Evolutionary conservation across 257 asterid genomes (phyloP), one percentile per base, ranked within the genome.

Genomic region (Solanum chmielewskii): DNA sequence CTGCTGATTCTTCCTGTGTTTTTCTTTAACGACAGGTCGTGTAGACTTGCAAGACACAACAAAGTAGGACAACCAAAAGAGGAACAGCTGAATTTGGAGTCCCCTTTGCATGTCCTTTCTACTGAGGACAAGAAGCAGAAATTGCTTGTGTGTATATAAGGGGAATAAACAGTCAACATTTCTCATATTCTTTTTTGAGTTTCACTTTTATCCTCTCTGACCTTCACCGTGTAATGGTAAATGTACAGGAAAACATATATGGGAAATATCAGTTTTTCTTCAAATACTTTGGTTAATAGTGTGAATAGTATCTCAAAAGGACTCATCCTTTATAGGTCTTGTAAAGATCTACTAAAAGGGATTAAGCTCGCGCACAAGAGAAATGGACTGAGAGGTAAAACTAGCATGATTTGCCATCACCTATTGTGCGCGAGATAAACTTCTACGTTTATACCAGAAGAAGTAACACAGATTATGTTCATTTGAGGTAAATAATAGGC

Each of bases 21-120:
- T 70, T 41, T 60, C 15, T 74, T 15, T 13, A 33, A 35, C 83
- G 88, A 90, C 96, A 95, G 98, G 96, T 3, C 92, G 89, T 52
- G 90, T 95, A 75, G 97, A 92, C 73, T 81, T 95, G 80, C 94
- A 91, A 16, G 98, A 93, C 80, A 90, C 92, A 27, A 92, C 92
- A 71, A 91, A 93, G 9, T 97, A 95, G 90, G 98, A 95, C 33
- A 93, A 92, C 23, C 91, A 91, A 31, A 92, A 89, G 88, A 87
- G 89, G 78, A 82, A 84, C 23, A 45, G 73, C 82, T 90, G 88
- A 70, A 33, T 13, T 76, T 66, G 49, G 52, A 37, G 85, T 31
- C 60, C 23, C 29, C 20, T 62, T 16, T 56, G 64, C n/a, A 69
- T 85, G 14, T 74, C 35, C 89, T 59, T 82, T 59, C 83, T 87